Evolutionary conservation across 2,329 filamentous ascomycete genomes (phyloP).

Genomic region (Exophiala viscosa): DNA sequence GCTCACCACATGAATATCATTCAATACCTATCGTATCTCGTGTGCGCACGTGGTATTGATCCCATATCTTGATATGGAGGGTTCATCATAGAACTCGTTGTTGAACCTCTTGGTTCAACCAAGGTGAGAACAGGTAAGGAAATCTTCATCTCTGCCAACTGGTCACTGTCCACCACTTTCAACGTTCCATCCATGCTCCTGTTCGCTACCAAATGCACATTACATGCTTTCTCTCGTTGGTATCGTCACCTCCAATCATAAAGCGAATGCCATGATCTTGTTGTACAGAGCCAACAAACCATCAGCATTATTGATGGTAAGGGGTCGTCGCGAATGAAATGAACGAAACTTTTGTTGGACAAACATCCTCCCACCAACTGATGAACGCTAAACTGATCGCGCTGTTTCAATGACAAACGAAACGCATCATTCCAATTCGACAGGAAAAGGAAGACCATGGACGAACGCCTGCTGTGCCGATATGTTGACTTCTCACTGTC

Average conservation of each 20-base stretch:
- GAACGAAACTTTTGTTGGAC: constrained; percentile 22
- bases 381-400: constrained; percentile 27
- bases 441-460: constrained; percentile 20
- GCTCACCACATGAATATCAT: constrained; percentile 4
- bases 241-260: constrained; percentile 23
- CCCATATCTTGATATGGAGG: not conserved
- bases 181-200: constrained; percentile 22
- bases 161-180: constrained; percentile 11
- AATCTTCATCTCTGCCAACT: constrained; percentile 8
- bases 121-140: constrained; percentile 8
- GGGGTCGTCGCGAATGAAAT: constrained; percentile 24
- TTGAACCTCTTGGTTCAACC: not conserved
- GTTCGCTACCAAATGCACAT: constrained; percentile 18
- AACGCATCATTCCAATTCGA: constrained; percentile 18
- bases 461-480: constrained; percentile 24
- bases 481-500: constrained; percentile 16
- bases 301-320: constrained; percentile 17
- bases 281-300: constrained; percentile 26
- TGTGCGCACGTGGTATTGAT: constrained; percentile 2
- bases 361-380: constrained; percentile 27
- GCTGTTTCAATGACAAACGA: constrained; percentile 25
- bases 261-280: constrained; percentile 24
- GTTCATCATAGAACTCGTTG: not conserved
- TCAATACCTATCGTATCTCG: constrained; percentile 8
- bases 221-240: constrained; percentile 19